These are phyloP conservation scores for Adansonia madagascariensis DNA, from an alignment of 441 rosid species.

Conservation along the genomic window DNA sequence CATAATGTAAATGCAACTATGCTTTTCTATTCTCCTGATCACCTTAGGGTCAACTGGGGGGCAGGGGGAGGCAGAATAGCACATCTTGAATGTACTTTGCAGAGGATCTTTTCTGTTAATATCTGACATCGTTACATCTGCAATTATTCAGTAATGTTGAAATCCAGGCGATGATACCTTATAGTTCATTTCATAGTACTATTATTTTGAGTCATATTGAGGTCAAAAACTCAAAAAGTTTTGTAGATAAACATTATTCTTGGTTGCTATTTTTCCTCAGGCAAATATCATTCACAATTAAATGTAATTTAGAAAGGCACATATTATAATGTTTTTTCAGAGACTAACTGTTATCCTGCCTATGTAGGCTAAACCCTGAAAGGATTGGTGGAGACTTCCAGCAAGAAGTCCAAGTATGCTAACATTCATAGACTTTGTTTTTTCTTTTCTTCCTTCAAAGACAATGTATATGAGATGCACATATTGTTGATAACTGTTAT, in stretches of 20 bases:
- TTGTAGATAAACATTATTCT: slow-evolving; percentile 1
- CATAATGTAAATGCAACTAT: not conserved
- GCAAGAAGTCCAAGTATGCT: slow-evolving; percentile 82
- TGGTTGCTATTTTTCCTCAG: not conserved
- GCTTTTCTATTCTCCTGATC: slow-evolving; percentile 15
- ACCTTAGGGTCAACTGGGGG: not conserved
- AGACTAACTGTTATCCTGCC: slow-evolving; percentile 21
- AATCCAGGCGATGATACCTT: slow-evolving; percentile 5
- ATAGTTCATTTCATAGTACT: not conserved
- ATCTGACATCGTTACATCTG: not conserved
- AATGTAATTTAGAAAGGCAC: slow-evolving; percentile 4
- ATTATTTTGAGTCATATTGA: not conserved
- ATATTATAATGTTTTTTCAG: not conserved
- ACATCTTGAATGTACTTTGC: not conserved
- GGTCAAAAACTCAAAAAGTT: not conserved
- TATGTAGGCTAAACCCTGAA: slow-evolving; percentile 82
- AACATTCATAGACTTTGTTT: slow-evolving; percentile 11
- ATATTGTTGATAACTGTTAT: slow-evolving; percentile 5
- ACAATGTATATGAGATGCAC: not conserved
- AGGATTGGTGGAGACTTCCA: slow-evolving; percentile 92
- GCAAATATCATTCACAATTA: not conserved
- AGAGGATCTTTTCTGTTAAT: not conserved
- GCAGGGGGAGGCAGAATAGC: not conserved
- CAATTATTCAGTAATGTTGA: slow-evolving; percentile 15
- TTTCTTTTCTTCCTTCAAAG: not conserved